A percentile compares a stretch with the other conserved stretches of the same genome.
Conservation (phyloP, 2,329 filamentous ascomycete genomes). For the Xylariaceae sp. region DNA sequence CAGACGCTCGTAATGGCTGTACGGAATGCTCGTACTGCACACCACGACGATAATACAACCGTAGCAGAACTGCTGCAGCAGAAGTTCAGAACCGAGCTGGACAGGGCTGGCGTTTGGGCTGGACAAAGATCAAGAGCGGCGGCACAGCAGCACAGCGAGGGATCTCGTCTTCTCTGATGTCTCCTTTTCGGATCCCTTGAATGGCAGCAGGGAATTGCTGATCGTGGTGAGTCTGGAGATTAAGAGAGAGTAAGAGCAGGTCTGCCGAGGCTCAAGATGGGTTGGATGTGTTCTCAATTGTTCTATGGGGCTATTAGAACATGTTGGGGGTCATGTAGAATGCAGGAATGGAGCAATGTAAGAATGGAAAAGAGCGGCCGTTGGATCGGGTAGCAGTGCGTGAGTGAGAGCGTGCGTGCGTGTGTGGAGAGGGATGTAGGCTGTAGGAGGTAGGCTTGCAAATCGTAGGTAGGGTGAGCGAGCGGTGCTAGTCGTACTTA, state of each 20-base stretch:
- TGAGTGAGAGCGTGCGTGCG: conserved; percentile 13
- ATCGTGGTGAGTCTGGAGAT: not conserved
- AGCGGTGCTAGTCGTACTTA: not conserved
- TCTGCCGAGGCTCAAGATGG: not conserved
- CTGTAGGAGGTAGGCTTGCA: not conserved
- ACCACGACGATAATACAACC: not conserved
- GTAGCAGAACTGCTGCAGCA: not conserved
- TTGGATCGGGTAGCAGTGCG: conserved; percentile 20
- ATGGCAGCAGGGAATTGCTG: not conserved
- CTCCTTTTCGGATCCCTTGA: not conserved
- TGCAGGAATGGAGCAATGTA: not conserved
- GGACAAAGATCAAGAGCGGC: not conserved
- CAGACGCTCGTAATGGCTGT: not conserved
- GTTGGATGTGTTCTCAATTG: not conserved
- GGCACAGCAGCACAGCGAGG: not conserved
- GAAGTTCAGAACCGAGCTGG: not conserved
- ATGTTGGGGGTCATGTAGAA: conserved; percentile 1
- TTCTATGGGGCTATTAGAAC: conserved; percentile 1
- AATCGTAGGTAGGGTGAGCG: no score
- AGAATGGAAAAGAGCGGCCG: conserved; percentile 3
- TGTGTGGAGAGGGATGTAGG: conserved; percentile 2
- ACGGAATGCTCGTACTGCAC: not conserved
- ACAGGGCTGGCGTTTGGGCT: not conserved
- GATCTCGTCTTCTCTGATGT: not conserved
- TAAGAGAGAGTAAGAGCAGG: not conserved